phyloP scores from a whole-genome alignment of 2,329 filamentous ascomycete genomes.

The Stagonosporopsis vannaccii region DNA sequence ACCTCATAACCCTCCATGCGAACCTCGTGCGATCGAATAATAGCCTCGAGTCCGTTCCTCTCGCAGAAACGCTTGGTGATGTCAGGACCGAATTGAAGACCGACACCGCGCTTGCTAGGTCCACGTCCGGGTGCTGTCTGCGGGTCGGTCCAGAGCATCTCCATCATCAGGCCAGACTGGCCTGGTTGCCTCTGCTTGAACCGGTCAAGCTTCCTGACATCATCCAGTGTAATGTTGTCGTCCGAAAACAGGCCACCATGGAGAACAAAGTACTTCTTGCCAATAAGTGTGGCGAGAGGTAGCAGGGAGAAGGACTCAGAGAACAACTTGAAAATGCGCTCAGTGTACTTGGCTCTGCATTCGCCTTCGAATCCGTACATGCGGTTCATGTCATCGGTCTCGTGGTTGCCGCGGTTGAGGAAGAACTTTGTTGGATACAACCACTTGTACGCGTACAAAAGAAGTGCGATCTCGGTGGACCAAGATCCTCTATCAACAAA shows the following conservation, averaged over 20 bases:
- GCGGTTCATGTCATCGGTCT: constrained; percentile 99
- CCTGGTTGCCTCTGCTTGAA: constrained; percentile 92
- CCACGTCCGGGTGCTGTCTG: constrained; percentile 85
- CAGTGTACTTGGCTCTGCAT: constrained; percentile 97
- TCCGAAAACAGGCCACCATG: constrained; percentile 97
- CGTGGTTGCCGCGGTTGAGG: constrained; percentile 97
- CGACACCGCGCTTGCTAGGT: constrained; percentile 95
- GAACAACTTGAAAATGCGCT: constrained; percentile 94
- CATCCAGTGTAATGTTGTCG: constrained; percentile 88
- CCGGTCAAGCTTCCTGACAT: constrained; percentile 90
- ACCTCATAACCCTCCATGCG: constrained; percentile 99
- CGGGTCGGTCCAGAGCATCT: constrained; percentile 99
- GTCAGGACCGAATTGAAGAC: constrained; percentile 95
- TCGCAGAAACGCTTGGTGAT: constrained; percentile 97
- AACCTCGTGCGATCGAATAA: constrained; percentile 97
- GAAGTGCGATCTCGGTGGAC: constrained; percentile 94
- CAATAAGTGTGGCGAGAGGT: constrained; percentile 89
- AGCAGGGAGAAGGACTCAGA: constrained; percentile 97
- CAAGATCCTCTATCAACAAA: constrained; percentile 98
- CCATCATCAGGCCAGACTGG: constrained; percentile 97
- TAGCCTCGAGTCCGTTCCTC: constrained; percentile 89
- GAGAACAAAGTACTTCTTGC: constrained; percentile 87
- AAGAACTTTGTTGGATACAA: constrained; percentile 86
- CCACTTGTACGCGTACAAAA: constrained; percentile 98
- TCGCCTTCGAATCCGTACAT: constrained; percentile 99